Conservation (phyloP, 768 basidiomycete genomes). For the Rossbeevera mucosa region DNA sequence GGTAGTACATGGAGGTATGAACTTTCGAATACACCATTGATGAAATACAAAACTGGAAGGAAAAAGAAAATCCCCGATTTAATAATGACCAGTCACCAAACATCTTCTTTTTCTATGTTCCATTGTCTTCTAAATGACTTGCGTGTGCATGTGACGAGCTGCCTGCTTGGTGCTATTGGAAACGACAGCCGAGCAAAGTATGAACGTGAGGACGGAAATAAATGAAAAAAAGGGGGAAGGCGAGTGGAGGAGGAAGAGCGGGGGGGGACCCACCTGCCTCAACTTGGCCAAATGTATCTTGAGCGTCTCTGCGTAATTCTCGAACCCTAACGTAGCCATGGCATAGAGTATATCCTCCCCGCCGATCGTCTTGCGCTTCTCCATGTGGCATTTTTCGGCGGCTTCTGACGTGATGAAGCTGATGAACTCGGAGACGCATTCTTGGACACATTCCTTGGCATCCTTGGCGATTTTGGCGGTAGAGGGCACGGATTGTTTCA, state of each 20-base stretch:
- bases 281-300: conserved; percentile 92
- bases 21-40: not conserved
- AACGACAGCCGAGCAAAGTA: not conserved
- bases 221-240: not conserved
- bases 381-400: conserved; percentile 87
- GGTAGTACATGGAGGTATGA: not conserved
- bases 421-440: conserved; percentile 98
- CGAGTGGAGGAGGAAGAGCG: not conserved
- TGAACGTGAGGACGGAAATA: not conserved
- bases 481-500: conserved; percentile 86
- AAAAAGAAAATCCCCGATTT: not conserved
- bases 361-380: conserved; percentile 97
- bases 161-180: conserved; percentile 26
- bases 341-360: conserved; percentile 96
- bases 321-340: conserved; percentile 90
- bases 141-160: conserved; percentile 24
- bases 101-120: not conserved
- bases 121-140: conserved; percentile 21
- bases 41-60: not conserved
- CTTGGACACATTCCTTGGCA: conserved; percentile 97
- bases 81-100: too few relatives aligned
- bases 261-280: conserved; percentile 51
- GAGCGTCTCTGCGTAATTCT: conserved; percentile 88
- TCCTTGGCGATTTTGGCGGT: conserved; percentile 97
- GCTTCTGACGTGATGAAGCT: conserved; percentile 97